Base-by-base conservation (phyloP, 331 rosid species). In the Malus hybrid region DNA sequence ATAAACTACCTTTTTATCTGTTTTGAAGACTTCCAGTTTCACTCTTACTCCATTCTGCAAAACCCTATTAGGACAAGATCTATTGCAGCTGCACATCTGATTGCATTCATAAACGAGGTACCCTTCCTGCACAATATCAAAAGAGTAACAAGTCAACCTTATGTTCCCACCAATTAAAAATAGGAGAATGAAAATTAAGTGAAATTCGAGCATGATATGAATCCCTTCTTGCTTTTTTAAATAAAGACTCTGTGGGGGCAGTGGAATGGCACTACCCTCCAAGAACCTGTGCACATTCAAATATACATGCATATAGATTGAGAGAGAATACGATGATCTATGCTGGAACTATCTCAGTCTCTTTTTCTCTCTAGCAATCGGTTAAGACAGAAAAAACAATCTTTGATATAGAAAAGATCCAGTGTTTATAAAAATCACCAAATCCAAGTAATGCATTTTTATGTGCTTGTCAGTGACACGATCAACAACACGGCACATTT, bases 41-140 rank as follows among this genome's bases (percentile, higher is more conserved):
- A 90, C 93, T 79, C 87, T 83, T 20, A 95, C 89, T 79, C 97
- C 99, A 62, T 95, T 95, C 87, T 95, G 99, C 89, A 95, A 83
- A 79, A 92, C 81, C 74, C 96, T 90, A 82, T 95, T 95, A 65
- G 93, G 93, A 82, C 99, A 92, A 79, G 83, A 76, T 79, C 79
- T 86, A 73, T 82, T 78, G 85, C 99, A 95, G 85, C 89, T 84
- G 89, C 99, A 95, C 93, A 75, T 82, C 19, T 81, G 83, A 83
- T 89, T 95, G 85, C 99, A 95, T 82, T 95, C 99, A 67, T 90
- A 95, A 77, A 92, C 96, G 62, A 95, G 96, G 90, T 95, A 95
- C 63, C 99, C 99, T 85, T 92, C 99, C 97, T 92, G 97, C 86
- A 86, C 12, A 54, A 73, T 81, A 79, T 74, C 82, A 70, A 78